These are phyloP conservation scores for Chrysoporthe austroafricana DNA, from an alignment of 2,329 filamentous ascomycete species.

Conservation along the genomic window DNA sequence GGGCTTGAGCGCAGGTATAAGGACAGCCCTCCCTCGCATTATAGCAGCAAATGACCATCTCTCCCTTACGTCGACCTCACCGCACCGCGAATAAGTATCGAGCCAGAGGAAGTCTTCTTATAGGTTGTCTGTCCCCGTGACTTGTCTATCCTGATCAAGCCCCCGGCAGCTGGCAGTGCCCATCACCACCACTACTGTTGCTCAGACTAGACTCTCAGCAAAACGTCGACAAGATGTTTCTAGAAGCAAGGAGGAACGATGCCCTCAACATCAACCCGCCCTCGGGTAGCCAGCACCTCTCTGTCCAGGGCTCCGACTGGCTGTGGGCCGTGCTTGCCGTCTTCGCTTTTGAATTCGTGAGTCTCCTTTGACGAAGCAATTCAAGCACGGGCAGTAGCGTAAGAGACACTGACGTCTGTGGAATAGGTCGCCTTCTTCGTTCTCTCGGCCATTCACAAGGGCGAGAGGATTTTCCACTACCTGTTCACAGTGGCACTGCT, in stretches of 20 bases:
- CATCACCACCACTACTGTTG: background rate
- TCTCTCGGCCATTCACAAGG: constrained; percentile 37
- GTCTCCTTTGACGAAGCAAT: constrained; percentile 28
- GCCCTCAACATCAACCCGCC: constrained; percentile 53
- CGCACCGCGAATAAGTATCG: background rate
- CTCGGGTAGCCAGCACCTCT: constrained; percentile 43
- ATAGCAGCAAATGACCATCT: background rate
- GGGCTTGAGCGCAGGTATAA: constrained; percentile 13
- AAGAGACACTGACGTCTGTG: constrained; percentile 24
- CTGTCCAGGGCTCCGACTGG: constrained; percentile 56
- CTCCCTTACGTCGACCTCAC: background rate
- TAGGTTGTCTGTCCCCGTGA: background rate
- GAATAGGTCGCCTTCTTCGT: constrained; percentile 46
- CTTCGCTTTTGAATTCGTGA: constrained; percentile 51
- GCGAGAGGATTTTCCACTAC: constrained; percentile 61
- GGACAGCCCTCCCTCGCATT: constrained; percentile 5
- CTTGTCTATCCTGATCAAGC: background rate
- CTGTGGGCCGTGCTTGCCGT: constrained; percentile 58
- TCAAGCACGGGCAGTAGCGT: background rate
- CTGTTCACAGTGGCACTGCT: constrained; percentile 54
- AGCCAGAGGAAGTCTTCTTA: background rate
- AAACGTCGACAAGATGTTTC: constrained; percentile 18
- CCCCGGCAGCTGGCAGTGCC: background rate
- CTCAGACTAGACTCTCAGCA: background rate
- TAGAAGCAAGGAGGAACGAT: constrained; percentile 41